Evolutionary conservation across 2,329 filamentous ascomycete species (phyloP).

Genomic region (Penicillium sp.): DNA sequence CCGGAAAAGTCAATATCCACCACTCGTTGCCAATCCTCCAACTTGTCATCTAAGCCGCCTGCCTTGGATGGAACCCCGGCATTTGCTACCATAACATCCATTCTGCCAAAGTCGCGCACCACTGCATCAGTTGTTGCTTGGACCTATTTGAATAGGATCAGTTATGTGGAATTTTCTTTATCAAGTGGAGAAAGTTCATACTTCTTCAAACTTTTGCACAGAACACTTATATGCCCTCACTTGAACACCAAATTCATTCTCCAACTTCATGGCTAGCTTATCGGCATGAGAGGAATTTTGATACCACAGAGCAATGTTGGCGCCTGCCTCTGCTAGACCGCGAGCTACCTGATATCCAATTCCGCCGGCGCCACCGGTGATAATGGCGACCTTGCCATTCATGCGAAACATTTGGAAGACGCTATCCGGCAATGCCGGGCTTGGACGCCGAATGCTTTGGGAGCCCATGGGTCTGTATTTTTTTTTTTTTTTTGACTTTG

Average conservation of each 20-base stretch:
- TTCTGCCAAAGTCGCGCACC: slow-evolving; percentile 64
- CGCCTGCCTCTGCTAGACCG: slow-evolving; percentile 49
- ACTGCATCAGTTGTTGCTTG: slow-evolving; percentile 34
- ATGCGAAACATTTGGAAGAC: slow-evolving; percentile 21
- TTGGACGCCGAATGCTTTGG: slow-evolving; percentile 19
- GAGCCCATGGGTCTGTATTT: not conserved
- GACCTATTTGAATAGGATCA: slow-evolving; percentile 34
- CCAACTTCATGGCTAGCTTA: slow-evolving; percentile 24
- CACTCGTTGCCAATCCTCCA: slow-evolving; percentile 22
- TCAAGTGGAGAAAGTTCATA: slow-evolving; percentile 16
- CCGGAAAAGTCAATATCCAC: slow-evolving; percentile 57
- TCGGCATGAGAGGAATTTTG: slow-evolving; percentile 36
- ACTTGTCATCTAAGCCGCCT: slow-evolving; percentile 18
- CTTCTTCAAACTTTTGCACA: slow-evolving; percentile 30
- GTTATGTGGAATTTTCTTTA: not conserved
- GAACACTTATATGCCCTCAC: slow-evolving; percentile 46
- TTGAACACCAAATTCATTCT: slow-evolving; percentile 36
- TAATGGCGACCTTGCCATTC: slow-evolving; percentile 17
- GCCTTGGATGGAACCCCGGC: slow-evolving; percentile 67
- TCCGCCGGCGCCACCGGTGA: slow-evolving; percentile 40
- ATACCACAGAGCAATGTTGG: slow-evolving; percentile 42
- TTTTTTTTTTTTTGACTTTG: not conserved
- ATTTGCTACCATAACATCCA: slow-evolving; percentile 76
- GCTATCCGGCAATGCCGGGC: slow-evolving; percentile 18
- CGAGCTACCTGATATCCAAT: slow-evolving; percentile 48